Conservation (phyloP, 176 grass and related monocot species). For the Carex scoparia region DNA sequence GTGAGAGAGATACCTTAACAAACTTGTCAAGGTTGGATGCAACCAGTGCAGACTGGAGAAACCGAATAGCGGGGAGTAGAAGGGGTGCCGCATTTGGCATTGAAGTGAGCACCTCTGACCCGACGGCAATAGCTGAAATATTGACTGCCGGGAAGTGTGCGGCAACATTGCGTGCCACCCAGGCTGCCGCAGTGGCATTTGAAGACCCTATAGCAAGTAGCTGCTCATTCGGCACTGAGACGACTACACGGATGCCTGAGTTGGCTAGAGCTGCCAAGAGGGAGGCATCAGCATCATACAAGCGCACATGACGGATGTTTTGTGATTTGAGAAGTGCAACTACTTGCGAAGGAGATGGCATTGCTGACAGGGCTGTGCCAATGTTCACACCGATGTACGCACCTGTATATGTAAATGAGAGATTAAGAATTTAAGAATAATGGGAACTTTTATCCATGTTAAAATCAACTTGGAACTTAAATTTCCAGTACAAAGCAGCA, state of each 20-base stretch:
- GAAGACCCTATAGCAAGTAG: constrained; percentile 84
- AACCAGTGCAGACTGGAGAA: constrained; percentile 88
- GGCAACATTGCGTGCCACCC: constrained; percentile 68
- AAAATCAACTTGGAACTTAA: background rate
- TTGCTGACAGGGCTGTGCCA: constrained; percentile 71
- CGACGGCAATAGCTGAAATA: constrained; percentile 83
- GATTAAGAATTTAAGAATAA: constrained; percentile 17
- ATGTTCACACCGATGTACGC: constrained; percentile 89
- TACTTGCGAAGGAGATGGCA: constrained; percentile 75
- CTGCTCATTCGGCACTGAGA: constrained; percentile 96
- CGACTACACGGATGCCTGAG: constrained; percentile 69
- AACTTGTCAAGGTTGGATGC: constrained; percentile 74
- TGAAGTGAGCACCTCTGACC: constrained; percentile 77
- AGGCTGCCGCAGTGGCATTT: constrained; percentile 81
- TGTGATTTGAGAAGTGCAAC: constrained; percentile 72
- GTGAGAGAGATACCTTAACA: constrained; percentile 47
- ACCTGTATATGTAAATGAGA: constrained; percentile 34
- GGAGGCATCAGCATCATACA: constrained; percentile 70
- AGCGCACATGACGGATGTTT: constrained; percentile 67
- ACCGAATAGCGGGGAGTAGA: constrained; percentile 67
- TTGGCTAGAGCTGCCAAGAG: constrained; percentile 76
- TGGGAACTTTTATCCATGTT: background rate
- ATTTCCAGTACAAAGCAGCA: background rate
- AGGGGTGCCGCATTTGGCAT: constrained; percentile 66
- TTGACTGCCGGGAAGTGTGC: constrained; percentile 79